Evolutionary conservation across 2,329 filamentous ascomycete genomes (phyloP), one percentile per base, ranked within the genome.

Genomic region (Rugonectria rugulosa): DNA sequence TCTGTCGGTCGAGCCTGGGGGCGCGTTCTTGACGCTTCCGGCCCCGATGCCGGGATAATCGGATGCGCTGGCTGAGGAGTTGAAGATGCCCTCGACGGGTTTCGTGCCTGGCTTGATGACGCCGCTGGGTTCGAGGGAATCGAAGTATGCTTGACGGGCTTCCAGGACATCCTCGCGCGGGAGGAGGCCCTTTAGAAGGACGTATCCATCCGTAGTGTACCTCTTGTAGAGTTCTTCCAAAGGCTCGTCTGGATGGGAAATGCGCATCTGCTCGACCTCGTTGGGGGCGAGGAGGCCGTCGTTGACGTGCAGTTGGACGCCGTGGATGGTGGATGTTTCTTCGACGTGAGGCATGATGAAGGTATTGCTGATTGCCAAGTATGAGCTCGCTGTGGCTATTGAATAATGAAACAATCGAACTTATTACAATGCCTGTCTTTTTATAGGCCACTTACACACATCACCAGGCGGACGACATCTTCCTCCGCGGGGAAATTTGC

Each of bases 161-260:
- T 74, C 72, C 8, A 85, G 73, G 1, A 86, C 81, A 48, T 85
- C 81, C 3, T 73, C 68, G 3, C 78, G 77, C 0, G 83, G 83
- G 2, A 86, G 69, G 0, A 86, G 66, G 1, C 77, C 76, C 60
- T 85, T 86, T 2, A 87, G 50, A 49, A 82, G 81, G 23, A 86
- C 67, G 59, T 86, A 85, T 19, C 82, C 82, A 40, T 86, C 77
- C 5, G 19, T 36, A 6, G 26, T 19, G 48, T 65, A 68, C 2
- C 60, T 76, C 5, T 66, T 63, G n/a, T 75, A 75, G 2, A 84
- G 72, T 36, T 81, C 78, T 31, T 79, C 73, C 8, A 83, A 54
- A 0, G 81, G 78, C 10, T 77, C 70, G 24, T 70, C 65, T 1
- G 76, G 75, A 7, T 73, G 70, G 1, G 81, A 82, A 14, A 73